phyloP scores from a whole-genome alignment of 805 yeast species.

The Nakazawaea peltata region DNA sequence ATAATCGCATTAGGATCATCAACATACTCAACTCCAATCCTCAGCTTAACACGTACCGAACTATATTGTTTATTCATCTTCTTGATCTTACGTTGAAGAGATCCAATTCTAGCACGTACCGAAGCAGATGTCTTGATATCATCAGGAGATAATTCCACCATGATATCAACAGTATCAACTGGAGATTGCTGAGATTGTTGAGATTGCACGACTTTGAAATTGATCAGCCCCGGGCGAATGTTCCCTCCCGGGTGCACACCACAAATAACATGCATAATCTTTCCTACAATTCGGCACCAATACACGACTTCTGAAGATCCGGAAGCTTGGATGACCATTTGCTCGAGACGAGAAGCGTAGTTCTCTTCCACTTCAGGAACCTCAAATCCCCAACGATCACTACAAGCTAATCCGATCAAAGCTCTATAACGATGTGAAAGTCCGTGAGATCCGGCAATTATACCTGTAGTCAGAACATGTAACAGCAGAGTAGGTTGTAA shows the following conservation, averaged over 20 bases:
- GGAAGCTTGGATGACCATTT: constrained; percentile 38
- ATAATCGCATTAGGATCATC: constrained; percentile 10
- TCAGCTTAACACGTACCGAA: constrained; percentile 41
- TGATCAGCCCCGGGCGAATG: constrained; percentile 51
- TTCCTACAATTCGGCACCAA: constrained; percentile 71
- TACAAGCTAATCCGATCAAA: constrained; percentile 61
- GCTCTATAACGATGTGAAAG: constrained; percentile 66
- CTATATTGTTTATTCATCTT: constrained; percentile 38
- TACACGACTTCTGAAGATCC: constrained; percentile 38
- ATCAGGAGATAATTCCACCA: constrained; percentile 38
- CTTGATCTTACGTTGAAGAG: constrained; percentile 52
- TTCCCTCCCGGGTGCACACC: constrained; percentile 81
- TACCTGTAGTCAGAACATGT: constrained; percentile 66
- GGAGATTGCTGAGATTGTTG: too few species aligned
- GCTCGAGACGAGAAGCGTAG: constrained; percentile 38
- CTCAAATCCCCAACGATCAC: constrained; percentile 81
- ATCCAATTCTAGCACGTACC: constrained; percentile 49
- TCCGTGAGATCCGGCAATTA: constrained; percentile 71
- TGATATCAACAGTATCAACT: constrained; percentile 22
- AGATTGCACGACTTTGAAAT: constrained; percentile 29
- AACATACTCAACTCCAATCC: constrained; percentile 37
- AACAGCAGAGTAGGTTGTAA: constrained; percentile 68
- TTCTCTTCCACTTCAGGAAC: constrained; percentile 47
- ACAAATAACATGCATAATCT: constrained; percentile 68
- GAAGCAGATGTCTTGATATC: constrained; percentile 53